A percentile compares a stretch with the other conserved stretches of the same genome.
Evolutionary conservation across 2,329 filamentous ascomycete genomes (phyloP).

Genomic region (Calonectria ilicicola): DNA sequence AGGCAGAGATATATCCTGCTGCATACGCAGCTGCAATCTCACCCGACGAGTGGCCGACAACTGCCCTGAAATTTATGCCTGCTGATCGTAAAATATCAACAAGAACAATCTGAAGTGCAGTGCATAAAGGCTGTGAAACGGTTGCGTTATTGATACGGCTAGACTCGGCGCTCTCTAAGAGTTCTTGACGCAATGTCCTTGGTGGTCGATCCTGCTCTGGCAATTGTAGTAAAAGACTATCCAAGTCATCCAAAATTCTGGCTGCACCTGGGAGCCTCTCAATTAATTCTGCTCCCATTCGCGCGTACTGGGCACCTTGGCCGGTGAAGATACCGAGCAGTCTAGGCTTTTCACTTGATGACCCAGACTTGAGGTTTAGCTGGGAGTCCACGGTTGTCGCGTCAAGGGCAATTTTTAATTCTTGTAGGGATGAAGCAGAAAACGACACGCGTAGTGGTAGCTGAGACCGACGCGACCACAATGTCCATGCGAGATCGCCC

Average conservation of each 20-base stretch:
- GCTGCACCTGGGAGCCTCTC: constrained; percentile 10
- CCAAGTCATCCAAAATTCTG: constrained; percentile 32
- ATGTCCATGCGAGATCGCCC: neutral
- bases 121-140: constrained; percentile 47
- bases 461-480: neutral
- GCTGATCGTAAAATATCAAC: constrained; percentile 44
- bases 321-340: constrained; percentile 48
- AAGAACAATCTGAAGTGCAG: constrained; percentile 44
- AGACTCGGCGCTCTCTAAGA: neutral
- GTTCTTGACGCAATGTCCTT: constrained; percentile 32
- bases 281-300: constrained; percentile 47
- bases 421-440: neutral
- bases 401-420: constrained; percentile 34
- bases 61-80: constrained; percentile 49
- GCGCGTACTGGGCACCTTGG: constrained; percentile 49
- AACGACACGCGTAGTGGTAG: neutral
- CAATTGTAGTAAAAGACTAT: constrained; percentile 31
- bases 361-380: constrained; percentile 5
- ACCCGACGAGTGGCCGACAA: constrained; percentile 62
- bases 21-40: constrained; percentile 66
- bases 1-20: constrained; percentile 52
- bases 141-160: constrained; percentile 35
- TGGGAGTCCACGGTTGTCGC: constrained; percentile 20
- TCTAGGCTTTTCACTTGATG: neutral
- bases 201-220: constrained; percentile 38